Evolutionary conservation across 2,329 filamentous ascomycete genomes (phyloP).

Genomic region (Chalara sp.): DNA sequence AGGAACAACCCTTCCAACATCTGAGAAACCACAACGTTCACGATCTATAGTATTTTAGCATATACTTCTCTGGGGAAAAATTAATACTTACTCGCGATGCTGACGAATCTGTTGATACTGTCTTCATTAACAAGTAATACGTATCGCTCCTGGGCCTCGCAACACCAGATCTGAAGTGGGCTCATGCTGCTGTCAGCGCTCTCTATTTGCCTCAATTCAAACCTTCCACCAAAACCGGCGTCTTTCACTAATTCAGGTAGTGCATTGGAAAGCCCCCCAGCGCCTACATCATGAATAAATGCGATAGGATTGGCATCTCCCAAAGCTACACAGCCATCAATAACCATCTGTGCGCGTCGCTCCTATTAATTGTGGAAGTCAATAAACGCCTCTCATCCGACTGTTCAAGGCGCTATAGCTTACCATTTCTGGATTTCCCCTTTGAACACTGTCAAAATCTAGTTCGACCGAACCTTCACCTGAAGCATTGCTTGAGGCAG

Average conservation of each 20-base stretch:
- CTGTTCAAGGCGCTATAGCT: too few relatives aligned
- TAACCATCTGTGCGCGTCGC: constrained; percentile 92
- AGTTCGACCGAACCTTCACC: constrained; percentile 85
- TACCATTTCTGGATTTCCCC: constrained; percentile 90
- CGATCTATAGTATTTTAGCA: constrained; percentile 41
- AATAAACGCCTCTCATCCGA: too few relatives aligned
- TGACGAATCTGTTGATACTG: constrained; percentile 68
- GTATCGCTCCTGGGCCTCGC: constrained; percentile 93
- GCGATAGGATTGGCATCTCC: constrained; percentile 83
- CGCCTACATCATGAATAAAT: constrained; percentile 96
- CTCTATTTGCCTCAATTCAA: constrained; percentile 91
- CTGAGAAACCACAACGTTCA: constrained; percentile 87
- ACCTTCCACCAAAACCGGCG: constrained; percentile 81
- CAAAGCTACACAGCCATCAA: constrained; percentile 84
- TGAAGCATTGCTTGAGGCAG: constrained; percentile 84
- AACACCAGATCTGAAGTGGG: constrained; percentile 96
- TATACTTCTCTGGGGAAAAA: background rate
- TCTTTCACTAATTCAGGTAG: constrained; percentile 89
- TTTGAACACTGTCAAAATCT: constrained; percentile 94
- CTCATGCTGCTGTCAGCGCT: constrained; percentile 88
- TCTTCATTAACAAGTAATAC: constrained; percentile 82
- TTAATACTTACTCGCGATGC: constrained; percentile 46
- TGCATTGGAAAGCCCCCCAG: constrained; percentile 77
- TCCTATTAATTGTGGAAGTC: constrained; percentile 30
- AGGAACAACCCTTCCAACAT: constrained; percentile 72